Base-by-base conservation (phyloP, 176 grass and related monocot species). In the Calamus simplicifolius region DNA sequence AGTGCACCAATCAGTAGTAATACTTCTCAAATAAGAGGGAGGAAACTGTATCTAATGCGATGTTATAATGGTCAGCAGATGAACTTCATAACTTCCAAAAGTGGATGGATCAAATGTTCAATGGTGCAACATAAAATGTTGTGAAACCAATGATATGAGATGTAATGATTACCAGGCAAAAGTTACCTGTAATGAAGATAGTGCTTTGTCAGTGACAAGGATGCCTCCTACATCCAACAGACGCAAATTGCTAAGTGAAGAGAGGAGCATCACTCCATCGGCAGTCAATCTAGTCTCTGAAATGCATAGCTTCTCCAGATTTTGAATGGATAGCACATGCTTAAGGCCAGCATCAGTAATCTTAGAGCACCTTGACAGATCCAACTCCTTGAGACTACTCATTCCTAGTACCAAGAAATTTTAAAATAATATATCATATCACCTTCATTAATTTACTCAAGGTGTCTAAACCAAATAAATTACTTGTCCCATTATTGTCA, bases 201-300 rank as follows among this genome's bases (percentile, higher is more conserved):
- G 61, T 48, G 78, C 70, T 65, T 72, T 64, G 56, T 91, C 78
- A 26, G 75, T 88, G 35, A 97, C 68, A 57, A 16, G 30, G 73
- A 90, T 80, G 56, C 92, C 92, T 29, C 87, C 92, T 29, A 97
- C 50, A 75, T 97, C 92, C 23, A 97, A 68, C 18, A 85, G 50
- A 60, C 13, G 26, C 27, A 97, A 62, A 23, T 80, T 75, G 19
- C 12, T 68, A 23, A 97, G 78, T 7, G 87, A 87, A 70, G 80
- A 82, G 53, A 97, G 75, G 49, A 77, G 72, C 66, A 66, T 75
- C 59, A 85, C 92, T 61, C 92, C 92, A 60, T 68, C 61, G 56
- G 85, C 75, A 66, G 78, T 97, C 61, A 97, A 62, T 29, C 69
- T 52, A 82, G 75, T 91, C 56, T 78, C 80, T 23, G 81, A 79